phyloP scores from a whole-genome alignment of 257 asterid genomes.

The Ilex asprella region DNA sequence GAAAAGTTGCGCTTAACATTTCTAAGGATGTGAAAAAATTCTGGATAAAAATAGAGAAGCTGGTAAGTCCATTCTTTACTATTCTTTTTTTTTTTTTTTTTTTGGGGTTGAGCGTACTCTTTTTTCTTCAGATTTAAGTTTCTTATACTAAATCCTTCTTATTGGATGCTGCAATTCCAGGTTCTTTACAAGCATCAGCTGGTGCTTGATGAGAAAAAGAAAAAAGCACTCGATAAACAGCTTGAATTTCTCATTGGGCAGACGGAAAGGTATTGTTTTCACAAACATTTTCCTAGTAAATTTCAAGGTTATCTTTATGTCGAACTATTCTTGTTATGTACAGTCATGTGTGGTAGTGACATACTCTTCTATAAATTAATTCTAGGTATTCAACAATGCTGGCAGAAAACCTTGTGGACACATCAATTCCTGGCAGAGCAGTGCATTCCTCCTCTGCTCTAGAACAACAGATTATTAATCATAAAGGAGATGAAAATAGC shows the following conservation, averaged over 20 bases:
- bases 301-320: not conserved
- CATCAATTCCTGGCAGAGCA: conserved; percentile 44
- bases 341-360: not conserved
- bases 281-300: not conserved
- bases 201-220: conserved; percentile 86
- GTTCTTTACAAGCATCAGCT: conserved; percentile 92
- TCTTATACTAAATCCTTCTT: too few species aligned
- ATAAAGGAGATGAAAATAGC: conserved; percentile 33
- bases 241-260: conserved; percentile 98
- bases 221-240: conserved; percentile 89
- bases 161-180: conserved; percentile 23
- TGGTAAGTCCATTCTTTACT: conserved; percentile 44
- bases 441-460: conserved; percentile 29
- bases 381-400: conserved; percentile 94
- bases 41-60: conserved; percentile 96
- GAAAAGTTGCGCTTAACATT: conserved; percentile 80
- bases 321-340: not conserved
- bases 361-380: conserved; percentile 12
- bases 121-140: not conserved
- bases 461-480: conserved; percentile 31
- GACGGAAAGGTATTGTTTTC: conserved; percentile 72
- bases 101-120: not conserved
- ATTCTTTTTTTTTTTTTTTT: conserved; percentile 9
- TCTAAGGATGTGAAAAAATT: conserved; percentile 94
- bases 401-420: conserved; percentile 85